Base-by-base conservation (phyloP, 2,329 filamentous ascomycete genomes). In the Ascochyta rabiei region DNA sequence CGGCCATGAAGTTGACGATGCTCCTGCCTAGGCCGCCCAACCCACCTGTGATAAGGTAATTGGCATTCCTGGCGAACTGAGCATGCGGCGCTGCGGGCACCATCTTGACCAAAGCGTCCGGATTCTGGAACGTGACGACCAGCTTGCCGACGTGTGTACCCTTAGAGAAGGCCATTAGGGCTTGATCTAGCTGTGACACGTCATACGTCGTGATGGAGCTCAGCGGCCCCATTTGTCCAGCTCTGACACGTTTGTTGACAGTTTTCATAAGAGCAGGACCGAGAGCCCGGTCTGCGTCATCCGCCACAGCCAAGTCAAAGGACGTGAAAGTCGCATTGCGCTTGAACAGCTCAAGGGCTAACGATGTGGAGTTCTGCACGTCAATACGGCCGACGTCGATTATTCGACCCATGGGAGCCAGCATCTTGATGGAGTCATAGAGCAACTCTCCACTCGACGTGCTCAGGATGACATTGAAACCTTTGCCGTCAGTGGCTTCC, bases 401-500 rank as follows among this genome's bases (percentile, higher is more conserved):
- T 16, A 67, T 49, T 18, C 71, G 59, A 76, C 78, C 83, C 0
- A 73, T 63, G 6, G 57, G 55, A 6, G 71, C 70, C 21, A 23
- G 21, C 21, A 23, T 23, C 6, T 23, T 23, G 21, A 23, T 23
- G 0, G 75, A 79, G 0, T 73, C 74, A 16, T 62, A 39, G 2
- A 73, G 50, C 9, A 63, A 35, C 7, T 73, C 67, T n/a, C 69
- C 70, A 9, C 60, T 46, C 2, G 72, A 54, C 8, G 64, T 67
- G 40, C 72, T 74, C 1, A 74, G 44, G 5, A 75, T 64, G 2
- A 74, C 39, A 53, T 77, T 74, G 19, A 76, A 70, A 3, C 75
- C 75, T 3, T 52, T 33, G 5, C 67, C 67, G 9, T 62, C 49
- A 1, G 73, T 76, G 2, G 44, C 50, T 1, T 39, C 10, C 50